Conservation (phyloP, 2,329 filamentous ascomycete species). For the Aureobasidium sp. region DNA sequence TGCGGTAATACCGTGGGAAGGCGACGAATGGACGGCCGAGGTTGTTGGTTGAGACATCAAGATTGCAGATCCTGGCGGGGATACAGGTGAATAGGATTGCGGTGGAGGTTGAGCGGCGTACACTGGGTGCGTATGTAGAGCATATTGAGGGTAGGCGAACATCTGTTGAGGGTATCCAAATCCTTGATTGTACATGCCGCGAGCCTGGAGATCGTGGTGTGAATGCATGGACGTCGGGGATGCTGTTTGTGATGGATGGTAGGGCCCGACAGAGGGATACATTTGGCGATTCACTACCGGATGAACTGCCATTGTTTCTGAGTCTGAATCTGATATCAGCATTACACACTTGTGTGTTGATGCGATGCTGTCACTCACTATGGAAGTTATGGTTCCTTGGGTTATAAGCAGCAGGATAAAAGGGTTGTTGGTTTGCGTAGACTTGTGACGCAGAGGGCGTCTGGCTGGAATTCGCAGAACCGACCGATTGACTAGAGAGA, state of each 20-base stretch:
- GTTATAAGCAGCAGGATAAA: constrained; percentile 69
- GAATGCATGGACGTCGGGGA: constrained; percentile 88
- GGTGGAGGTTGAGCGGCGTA: constrained; percentile 49
- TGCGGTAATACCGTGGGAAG: constrained; percentile 50
- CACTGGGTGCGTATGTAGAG: constrained; percentile 45
- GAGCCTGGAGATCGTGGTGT: constrained; percentile 78
- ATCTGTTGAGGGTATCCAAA: constrained; percentile 70
- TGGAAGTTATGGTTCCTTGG: constrained; percentile 79
- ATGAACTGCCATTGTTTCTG: constrained; percentile 57
- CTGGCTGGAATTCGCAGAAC: neutral
- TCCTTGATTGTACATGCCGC: constrained; percentile 77
- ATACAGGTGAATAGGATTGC: constrained; percentile 46
- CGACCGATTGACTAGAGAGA: neutral
- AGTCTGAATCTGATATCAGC: constrained; percentile 49
- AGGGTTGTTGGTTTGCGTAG: constrained; percentile 71
- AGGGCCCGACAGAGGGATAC: constrained; percentile 71
- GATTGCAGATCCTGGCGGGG: constrained; percentile 35
- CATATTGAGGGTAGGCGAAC: constrained; percentile 57
- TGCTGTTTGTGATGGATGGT: constrained; percentile 91
- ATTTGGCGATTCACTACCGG: constrained; percentile 56
- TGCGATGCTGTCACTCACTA: constrained; percentile 50
- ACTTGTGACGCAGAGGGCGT: constrained; percentile 32
- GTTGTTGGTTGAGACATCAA: constrained; percentile 48
- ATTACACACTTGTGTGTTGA: neutral
- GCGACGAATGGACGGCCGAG: constrained; percentile 25